Evolutionary conservation across 2,329 filamentous ascomycete species (phyloP).

Genomic region (Monosporascus sp.): DNA sequence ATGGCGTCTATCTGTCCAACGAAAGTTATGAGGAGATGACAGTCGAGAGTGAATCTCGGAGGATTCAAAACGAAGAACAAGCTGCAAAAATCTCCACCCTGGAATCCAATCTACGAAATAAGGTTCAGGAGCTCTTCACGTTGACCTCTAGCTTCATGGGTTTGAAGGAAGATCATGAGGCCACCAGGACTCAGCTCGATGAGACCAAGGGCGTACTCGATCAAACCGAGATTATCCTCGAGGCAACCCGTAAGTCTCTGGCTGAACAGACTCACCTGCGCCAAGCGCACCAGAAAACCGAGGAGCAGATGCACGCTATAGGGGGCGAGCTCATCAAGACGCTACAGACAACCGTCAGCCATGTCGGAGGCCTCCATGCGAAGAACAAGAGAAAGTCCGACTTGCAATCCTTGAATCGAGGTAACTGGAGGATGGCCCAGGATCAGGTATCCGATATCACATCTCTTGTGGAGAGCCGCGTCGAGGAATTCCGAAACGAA

Average conservation of each 20-base stretch:
- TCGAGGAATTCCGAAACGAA: conserved; percentile 65
- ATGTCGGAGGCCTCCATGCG: conserved; percentile 75
- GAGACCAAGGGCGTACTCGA: conserved; percentile 77
- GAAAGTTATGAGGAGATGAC: conserved; percentile 89
- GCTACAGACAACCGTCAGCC: conserved; percentile 68
- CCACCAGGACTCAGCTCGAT: conserved; percentile 64
- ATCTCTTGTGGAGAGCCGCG: conserved; percentile 65
- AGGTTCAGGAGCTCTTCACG: conserved; percentile 85
- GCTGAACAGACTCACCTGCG: conserved; percentile 74
- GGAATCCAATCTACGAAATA: conserved; percentile 85
- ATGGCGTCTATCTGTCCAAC: conserved; percentile 88
- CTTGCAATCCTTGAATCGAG: conserved; percentile 72
- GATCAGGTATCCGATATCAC: conserved; percentile 73
- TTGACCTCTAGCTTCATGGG: conserved; percentile 83
- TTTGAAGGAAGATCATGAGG: conserved; percentile 85
- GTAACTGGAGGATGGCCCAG: conserved; percentile 72
- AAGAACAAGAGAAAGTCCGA: conserved; percentile 85
- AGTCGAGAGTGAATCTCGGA: conserved; percentile 83
- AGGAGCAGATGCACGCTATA: conserved; percentile 67
- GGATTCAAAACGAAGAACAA: conserved; percentile 90
- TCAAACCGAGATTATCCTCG: conserved; percentile 80
- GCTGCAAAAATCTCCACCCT: conserved; percentile 86
- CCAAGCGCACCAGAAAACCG: conserved; percentile 80
- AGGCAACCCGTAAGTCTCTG: conserved; percentile 68
- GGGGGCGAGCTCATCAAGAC: conserved; percentile 74